These are phyloP conservation scores for Haematococcus lacustris DNA, from an alignment of 139 green algal species.

Conservation along the genomic window DNA sequence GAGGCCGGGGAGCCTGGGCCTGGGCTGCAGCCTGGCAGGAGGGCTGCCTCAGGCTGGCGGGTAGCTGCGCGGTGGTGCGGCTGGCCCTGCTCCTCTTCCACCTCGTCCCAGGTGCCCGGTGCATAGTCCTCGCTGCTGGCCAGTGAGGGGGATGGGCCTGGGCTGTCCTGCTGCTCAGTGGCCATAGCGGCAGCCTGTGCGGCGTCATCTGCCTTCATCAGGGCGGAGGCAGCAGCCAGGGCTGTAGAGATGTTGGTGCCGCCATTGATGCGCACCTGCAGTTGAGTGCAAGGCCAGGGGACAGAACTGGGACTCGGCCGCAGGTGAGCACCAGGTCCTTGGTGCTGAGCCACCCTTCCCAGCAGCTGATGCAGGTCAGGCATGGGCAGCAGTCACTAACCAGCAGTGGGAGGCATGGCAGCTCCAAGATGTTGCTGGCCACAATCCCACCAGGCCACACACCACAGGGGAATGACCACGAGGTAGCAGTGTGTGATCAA, in stretches of 20 bases:
- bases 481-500: neutral
- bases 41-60: neutral
- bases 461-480: too few relatives aligned
- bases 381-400: too few relatives aligned
- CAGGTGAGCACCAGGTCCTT: too few relatives aligned
- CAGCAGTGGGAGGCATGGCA: neutral
- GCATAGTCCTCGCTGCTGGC: neutral
- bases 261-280: slow-evolving; percentile 66
- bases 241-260: slow-evolving; percentile 69
- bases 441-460: neutral
- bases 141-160: too few relatives aligned
- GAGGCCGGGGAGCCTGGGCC: too few relatives aligned
- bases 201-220: neutral
- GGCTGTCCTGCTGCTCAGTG: too few relatives aligned
- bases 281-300: neutral
- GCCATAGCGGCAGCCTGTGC: too few relatives aligned
- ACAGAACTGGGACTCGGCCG: too few relatives aligned
- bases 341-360: too few relatives aligned
- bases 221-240: slow-evolving; percentile 41
- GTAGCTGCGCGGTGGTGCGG: neutral
- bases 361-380: too few relatives aligned
- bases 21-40: neutral
- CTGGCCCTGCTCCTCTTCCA: neutral
- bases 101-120: too few relatives aligned
- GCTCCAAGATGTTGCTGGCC: neutral